Evolutionary conservation across 179 eudicot genomes (phyloP).

Genomic region (Monotropa hypopitys): DNA sequence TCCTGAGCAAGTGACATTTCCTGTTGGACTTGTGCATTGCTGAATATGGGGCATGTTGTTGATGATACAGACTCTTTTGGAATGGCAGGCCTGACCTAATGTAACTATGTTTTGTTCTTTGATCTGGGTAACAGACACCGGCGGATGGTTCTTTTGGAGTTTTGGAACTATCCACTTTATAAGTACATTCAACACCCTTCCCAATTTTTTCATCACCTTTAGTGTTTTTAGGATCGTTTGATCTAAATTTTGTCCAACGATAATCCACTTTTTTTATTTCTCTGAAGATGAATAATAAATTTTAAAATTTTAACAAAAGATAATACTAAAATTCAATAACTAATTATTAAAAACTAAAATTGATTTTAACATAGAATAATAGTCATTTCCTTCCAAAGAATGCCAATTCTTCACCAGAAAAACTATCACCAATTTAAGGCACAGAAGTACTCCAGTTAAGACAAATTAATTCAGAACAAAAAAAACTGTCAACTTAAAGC

Average conservation of each 20-base stretch:
- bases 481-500: background rate
- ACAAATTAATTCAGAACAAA: background rate
- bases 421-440: background rate
- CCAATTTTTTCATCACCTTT: no score
- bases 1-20: background rate
- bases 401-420: background rate
- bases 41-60: background rate
- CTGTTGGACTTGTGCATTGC: background rate
- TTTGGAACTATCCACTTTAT: background rate
- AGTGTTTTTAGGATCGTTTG: no score
- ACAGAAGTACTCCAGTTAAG: background rate
- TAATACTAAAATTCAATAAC: no score
- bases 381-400: no score
- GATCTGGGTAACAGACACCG: background rate
- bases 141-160: background rate
- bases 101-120: background rate
- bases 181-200: no score
- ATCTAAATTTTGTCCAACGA: no score
- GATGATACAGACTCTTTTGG: background rate
- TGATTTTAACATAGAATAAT: no score
- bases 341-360: no score
- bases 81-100: background rate
- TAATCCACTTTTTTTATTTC: no score
- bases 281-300: no score
- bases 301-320: no score